phyloP scores from a whole-genome alignment of 2,329 filamentous ascomycete genomes.

The Byssoonygena ceratinophila region DNA sequence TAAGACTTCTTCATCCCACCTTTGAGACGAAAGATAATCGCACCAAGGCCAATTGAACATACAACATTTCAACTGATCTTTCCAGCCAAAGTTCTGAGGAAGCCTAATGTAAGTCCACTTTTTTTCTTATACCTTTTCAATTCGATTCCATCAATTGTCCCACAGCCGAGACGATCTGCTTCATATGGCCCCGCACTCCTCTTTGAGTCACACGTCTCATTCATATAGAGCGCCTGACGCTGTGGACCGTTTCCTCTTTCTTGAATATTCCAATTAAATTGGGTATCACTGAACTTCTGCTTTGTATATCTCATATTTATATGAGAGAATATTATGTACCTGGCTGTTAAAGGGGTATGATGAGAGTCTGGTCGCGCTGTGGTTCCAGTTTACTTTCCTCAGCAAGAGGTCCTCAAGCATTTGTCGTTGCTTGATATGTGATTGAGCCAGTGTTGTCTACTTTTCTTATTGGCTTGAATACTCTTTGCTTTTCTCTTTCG shows the following conservation, averaged over 20 bases:
- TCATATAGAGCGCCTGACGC: neutral
- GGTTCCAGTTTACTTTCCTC: no score
- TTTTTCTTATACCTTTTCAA: neutral
- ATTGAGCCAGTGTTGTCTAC: neutral
- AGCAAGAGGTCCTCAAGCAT: no score
- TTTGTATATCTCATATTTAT: no score
- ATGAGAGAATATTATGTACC: no score
- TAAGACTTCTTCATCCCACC: neutral
- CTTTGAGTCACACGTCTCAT: neutral
- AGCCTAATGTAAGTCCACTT: slow-evolving; percentile 8
- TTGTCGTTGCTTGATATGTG: no score
- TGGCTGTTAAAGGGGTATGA: no score
- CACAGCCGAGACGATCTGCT: neutral
- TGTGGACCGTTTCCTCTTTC: neutral
- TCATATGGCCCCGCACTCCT: slow-evolving; percentile 1
- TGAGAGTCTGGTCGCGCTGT: no score
- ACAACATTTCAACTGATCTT: neutral
- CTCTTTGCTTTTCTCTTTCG: neutral
- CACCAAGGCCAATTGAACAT: neutral
- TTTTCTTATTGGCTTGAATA: neutral
- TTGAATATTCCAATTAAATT: neutral
- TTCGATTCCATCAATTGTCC: neutral
- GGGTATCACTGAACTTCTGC: no score
- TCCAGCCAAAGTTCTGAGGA: neutral
- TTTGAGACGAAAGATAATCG: neutral